Conservation (phyloP, 306 rosid species). For the Dryas octopetala region DNA sequence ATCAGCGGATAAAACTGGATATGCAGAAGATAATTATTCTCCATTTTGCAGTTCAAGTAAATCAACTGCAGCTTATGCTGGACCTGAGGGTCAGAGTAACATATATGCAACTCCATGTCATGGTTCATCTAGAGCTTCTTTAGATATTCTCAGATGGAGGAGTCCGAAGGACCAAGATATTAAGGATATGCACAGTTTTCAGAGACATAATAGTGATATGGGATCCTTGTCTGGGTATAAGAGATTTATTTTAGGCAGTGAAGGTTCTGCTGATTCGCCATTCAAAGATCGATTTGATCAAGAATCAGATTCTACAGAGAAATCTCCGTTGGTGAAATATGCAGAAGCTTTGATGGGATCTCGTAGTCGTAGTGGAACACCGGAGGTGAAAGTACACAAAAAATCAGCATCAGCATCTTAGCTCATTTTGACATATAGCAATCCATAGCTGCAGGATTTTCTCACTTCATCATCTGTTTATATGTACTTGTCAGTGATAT, state of each 20-base stretch:
- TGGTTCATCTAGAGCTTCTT: constrained; percentile 36
- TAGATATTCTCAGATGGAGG: constrained; percentile 34
- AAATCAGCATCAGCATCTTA: constrained; percentile 46
- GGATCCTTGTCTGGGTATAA: constrained; percentile 35
- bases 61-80: constrained; percentile 30
- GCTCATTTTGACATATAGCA: constrained; percentile 36
- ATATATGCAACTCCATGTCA: constrained; percentile 36
- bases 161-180: constrained; percentile 38
- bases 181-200: constrained; percentile 24
- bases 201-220: constrained; percentile 24
- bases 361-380: constrained; percentile 25
- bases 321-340: constrained; percentile 63
- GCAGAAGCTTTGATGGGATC: constrained; percentile 70
- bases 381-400: constrained; percentile 9
- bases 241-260: constrained; percentile 31
- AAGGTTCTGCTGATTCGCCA: constrained; percentile 27
- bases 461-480: constrained; percentile 25
- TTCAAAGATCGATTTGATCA: constrained; percentile 27
- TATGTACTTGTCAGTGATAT: constrained; percentile 7
- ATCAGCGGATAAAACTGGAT: constrained; percentile 40
- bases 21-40: constrained; percentile 35
- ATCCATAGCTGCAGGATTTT: constrained; percentile 8
- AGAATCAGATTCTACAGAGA: constrained; percentile 41
- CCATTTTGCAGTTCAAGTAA: constrained; percentile 32
- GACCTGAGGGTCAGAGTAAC: constrained; percentile 31